These are phyloP conservation scores for Pterulicium gracile DNA, from an alignment of 1,284 basidiomycete species.

Conservation along the genomic window DNA sequence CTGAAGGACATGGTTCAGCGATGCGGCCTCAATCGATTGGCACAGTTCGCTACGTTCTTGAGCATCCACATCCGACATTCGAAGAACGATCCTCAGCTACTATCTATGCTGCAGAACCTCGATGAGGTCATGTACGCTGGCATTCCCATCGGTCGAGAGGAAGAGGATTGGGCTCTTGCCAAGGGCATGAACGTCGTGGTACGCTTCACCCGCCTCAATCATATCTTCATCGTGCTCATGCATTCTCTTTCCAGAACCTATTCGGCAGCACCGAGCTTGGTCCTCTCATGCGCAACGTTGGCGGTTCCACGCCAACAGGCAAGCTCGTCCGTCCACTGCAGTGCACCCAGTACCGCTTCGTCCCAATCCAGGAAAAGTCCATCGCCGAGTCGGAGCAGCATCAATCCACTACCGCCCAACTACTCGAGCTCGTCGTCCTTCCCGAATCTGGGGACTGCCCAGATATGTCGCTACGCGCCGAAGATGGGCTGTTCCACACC, in stretches of 20 bases:
- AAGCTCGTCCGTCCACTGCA: conserved; percentile 42
- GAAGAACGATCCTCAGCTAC: conserved; percentile 47
- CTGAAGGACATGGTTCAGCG: conserved; percentile 57
- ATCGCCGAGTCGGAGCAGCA: conserved; percentile 35
- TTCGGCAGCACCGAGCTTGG: conserved; percentile 68
- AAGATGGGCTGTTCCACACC: conserved; percentile 62
- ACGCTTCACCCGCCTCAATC: conserved; percentile 14
- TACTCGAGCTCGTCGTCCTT: conserved; percentile 57
- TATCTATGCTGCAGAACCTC: conserved; percentile 41
- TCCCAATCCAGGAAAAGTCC: conserved; percentile 32
- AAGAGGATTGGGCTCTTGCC: conserved; percentile 51
- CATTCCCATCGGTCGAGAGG: conserved; percentile 46
- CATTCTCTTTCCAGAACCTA: conserved; percentile 34
- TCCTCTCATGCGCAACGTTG: conserved; percentile 46
- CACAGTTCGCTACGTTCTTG: conserved; percentile 60
- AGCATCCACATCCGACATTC: conserved; percentile 49
- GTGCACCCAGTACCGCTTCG: conserved; percentile 46
- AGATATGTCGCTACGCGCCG: conserved; percentile 38
- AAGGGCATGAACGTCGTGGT: conserved; percentile 49
- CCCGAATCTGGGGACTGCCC: conserved; percentile 58
- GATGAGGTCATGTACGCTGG: conserved; percentile 55
- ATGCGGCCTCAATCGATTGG: conserved; percentile 58
- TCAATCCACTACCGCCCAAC: conserved; percentile 34
- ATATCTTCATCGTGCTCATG: conserved; percentile 9
- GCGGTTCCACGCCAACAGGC: conserved; percentile 31